A percentile compares a stretch with the other conserved stretches of the same genome.
These are phyloP conservation scores for Zygosaccharomyces pseudobailii DNA, from an alignment of 1,139 yeast species.

Conservation along the genomic window DNA sequence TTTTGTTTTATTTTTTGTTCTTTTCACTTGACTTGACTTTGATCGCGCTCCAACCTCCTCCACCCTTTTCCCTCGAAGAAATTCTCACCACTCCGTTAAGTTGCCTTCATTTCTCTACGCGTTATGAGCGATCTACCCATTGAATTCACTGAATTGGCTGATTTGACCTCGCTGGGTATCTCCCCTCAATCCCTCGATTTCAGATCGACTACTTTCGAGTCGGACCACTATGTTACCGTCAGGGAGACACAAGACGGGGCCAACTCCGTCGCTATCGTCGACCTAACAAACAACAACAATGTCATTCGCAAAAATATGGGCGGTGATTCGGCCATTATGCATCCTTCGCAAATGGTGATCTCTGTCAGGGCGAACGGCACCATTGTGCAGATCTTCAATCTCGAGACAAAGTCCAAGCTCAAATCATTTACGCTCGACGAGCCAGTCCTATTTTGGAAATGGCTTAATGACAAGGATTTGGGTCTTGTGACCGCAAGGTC, in stretches of 20 bases:
- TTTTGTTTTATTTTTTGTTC: background rate
- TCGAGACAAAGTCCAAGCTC: conserved; percentile 80
- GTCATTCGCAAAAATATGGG: conserved; percentile 88
- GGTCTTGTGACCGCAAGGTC: conserved; percentile 81
- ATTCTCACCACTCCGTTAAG: background rate
- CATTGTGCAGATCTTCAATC: conserved; percentile 88
- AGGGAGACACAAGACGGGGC: conserved; percentile 75
- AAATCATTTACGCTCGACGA: conserved; percentile 83
- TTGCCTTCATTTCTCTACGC: background rate
- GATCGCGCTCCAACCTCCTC: background rate
- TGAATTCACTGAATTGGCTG: conserved; percentile 92
- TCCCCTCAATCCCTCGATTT: conserved; percentile 82
- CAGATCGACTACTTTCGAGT: conserved; percentile 89
- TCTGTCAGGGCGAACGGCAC: conserved; percentile 95
- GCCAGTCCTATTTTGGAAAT: conserved; percentile 93
- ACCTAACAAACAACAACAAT: conserved; percentile 67
- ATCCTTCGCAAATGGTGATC: conserved; percentile 81
- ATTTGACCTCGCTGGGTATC: conserved; percentile 79
- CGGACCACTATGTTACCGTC: conserved; percentile 84
- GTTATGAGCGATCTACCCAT: conserved; percentile 73
- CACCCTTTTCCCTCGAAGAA: background rate
- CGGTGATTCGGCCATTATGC: conserved; percentile 97
- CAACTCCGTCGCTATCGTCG: conserved; percentile 88
- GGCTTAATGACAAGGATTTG: conserved; percentile 70
- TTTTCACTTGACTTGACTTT: background rate